Conservation (phyloP, 192 early-diverging fungal species). For the Geranomyces michiganensis region DNA sequence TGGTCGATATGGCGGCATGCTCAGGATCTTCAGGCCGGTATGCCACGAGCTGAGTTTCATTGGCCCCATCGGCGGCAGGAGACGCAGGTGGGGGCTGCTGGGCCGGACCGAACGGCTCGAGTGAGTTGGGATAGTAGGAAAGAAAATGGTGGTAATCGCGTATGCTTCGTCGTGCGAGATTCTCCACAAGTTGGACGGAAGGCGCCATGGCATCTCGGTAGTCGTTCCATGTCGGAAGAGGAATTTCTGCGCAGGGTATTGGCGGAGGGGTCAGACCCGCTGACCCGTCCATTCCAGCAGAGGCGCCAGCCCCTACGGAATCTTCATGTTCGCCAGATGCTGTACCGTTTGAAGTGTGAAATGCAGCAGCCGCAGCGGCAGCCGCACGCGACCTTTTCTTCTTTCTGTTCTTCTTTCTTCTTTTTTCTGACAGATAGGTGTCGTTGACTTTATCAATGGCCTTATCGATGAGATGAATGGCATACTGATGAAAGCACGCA, state of each 20-base stretch:
- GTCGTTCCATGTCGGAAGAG: constrained; percentile 21
- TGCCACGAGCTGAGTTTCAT: background rate
- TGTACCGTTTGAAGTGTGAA: background rate
- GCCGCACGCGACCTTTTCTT: constrained; percentile 20
- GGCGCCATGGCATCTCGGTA: constrained; percentile 35
- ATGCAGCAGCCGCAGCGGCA: background rate
- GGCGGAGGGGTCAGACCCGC: background rate
- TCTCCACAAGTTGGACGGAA: constrained; percentile 18
- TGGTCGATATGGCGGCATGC: background rate
- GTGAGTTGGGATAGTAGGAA: constrained; percentile 25
- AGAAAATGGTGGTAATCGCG: constrained; percentile 43
- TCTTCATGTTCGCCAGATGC: background rate
- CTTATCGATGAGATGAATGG: constrained; percentile 38
- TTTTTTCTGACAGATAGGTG: constrained; percentile 2
- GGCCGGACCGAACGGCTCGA: constrained; percentile 31
- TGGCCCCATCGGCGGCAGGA: background rate
- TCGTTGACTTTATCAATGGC: constrained; percentile 41
- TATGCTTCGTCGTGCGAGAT: constrained; percentile 37
- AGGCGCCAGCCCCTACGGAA: background rate
- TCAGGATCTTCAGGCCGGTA: background rate
- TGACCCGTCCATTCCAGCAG: background rate
- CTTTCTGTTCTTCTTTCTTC: constrained; percentile 26
- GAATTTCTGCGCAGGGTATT: background rate
- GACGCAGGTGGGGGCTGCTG: background rate
- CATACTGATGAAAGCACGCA: constrained; percentile 50